A percentile compares a stretch with the other conserved stretches of the same genome.
phyloP scores from a whole-genome alignment of 768 basidiomycete species.

The Suillus variegatus region DNA sequence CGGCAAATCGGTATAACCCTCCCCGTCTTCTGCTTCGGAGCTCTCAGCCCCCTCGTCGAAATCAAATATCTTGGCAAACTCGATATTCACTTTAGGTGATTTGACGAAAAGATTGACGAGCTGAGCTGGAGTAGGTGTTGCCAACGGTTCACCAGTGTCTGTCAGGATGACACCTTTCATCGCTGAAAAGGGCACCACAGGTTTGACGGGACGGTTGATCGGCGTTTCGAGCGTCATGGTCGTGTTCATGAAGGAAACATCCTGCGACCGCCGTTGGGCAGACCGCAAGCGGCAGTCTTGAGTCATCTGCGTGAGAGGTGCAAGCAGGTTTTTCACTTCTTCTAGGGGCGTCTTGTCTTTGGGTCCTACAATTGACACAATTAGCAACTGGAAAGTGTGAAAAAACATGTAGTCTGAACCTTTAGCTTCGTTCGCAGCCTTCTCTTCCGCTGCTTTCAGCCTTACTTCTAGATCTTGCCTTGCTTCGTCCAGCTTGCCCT shows the following conservation, averaged over 20 bases:
- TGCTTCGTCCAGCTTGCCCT: slow-evolving; percentile 46
- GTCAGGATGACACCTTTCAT: slow-evolving; percentile 84
- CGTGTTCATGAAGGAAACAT: slow-evolving; percentile 22
- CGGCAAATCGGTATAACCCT: slow-evolving; percentile 22
- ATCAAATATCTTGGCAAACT: slow-evolving; percentile 80
- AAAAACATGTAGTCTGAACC: slow-evolving; percentile 4
- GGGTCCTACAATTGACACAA: slow-evolving; percentile 32
- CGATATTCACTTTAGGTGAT: slow-evolving; percentile 70
- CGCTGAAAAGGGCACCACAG: slow-evolving; percentile 42
- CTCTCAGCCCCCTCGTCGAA: slow-evolving; percentile 43
- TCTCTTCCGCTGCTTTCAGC: slow-evolving; percentile 46
- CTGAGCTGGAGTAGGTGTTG: slow-evolving; percentile 70
- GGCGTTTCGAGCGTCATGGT: slow-evolving; percentile 52
- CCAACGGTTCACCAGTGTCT: slow-evolving; percentile 70
- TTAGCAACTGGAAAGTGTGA: neutral
- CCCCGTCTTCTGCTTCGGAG: slow-evolving; percentile 27
- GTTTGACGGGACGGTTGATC: slow-evolving; percentile 37
- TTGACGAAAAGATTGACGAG: slow-evolving; percentile 66
- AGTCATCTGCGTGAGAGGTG: slow-evolving; percentile 45
- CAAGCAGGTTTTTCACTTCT: slow-evolving; percentile 72
- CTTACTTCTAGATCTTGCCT: slow-evolving; percentile 53
- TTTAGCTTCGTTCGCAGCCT: slow-evolving; percentile 15
- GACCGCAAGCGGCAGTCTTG: slow-evolving; percentile 27
- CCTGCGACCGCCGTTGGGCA: slow-evolving; percentile 17
- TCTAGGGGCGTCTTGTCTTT: slow-evolving; percentile 65